phyloP scores from a whole-genome alignment of 495 filamentous ascomycete genomes.

The Aspergillus baeticus region DNA sequence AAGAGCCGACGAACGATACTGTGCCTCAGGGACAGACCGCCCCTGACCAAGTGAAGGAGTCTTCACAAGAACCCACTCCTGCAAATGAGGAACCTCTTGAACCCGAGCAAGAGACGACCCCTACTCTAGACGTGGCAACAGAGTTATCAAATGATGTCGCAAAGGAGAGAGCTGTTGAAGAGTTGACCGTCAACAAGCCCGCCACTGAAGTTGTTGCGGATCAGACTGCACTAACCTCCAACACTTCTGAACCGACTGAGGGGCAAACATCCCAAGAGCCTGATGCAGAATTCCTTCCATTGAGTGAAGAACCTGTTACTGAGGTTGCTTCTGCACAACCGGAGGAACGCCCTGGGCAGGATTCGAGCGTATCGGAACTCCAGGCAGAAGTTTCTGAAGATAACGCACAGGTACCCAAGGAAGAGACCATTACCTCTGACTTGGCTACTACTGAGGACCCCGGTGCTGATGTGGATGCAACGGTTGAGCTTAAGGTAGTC shows the following conservation, averaged over 20 bases:
- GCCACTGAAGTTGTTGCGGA: slow-evolving; percentile 8
- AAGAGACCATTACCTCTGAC: slow-evolving; percentile 11
- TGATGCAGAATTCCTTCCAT: slow-evolving; percentile 2
- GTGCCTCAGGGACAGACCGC: not conserved
- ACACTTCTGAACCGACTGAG: slow-evolving; percentile 1
- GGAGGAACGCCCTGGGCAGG: slow-evolving; percentile 4
- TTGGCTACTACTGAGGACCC: slow-evolving; percentile 5
- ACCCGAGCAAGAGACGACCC: not conserved
- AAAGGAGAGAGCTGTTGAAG: slow-evolving; percentile 8
- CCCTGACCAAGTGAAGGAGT: not conserved
- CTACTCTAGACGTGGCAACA: not conserved
- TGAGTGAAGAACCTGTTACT: slow-evolving; percentile 4
- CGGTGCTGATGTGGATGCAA: not conserved
- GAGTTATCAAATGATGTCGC: not conserved
- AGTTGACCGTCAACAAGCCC: not conserved
- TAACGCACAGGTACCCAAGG: not conserved
- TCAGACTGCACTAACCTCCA: slow-evolving; percentile 8
- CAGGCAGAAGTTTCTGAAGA: slow-evolving; percentile 6
- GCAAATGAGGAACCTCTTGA: slow-evolving; percentile 7
- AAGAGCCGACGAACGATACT: not conserved
- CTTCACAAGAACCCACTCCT: not conserved
- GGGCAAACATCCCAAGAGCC: not conserved
- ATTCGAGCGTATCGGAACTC: not conserved
- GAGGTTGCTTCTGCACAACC: slow-evolving; percentile 2
- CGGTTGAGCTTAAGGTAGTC: not conserved